Evolutionary conservation across 305 asterid species (phyloP), one percentile per base, ranked within the genome.

Genomic region (Nicotiana rustica): DNA sequence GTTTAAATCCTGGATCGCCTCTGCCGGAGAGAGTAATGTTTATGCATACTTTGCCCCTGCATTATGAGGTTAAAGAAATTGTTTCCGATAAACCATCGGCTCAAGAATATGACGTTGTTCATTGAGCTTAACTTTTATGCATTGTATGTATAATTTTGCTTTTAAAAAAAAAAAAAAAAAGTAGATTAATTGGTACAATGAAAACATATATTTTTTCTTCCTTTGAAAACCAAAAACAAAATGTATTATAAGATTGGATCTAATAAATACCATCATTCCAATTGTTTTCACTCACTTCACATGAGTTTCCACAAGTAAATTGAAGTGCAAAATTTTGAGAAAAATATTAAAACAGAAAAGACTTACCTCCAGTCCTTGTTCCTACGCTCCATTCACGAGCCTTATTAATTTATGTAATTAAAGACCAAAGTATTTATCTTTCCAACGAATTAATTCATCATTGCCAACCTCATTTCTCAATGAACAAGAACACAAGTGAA

Each of bases 401-500:
- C 62, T 47, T 6, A 19, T 73, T 73, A 73, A 73, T 21, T 13
- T 73, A n/a, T 73, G 41, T 73, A 73, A 47, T 21, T 49, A 12
- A 38, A 75, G 8, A 49, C 18, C 15, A 25, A 49, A 0, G 7
- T 6, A 3, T 71, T 73, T 49, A 38, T 14, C 15, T 14, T 25
- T 10, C 79, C 44, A 15, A 49, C 25, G 64, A 49, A 75, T 75
- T 47, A 71, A 75, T 52, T 19, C 55, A 67, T 35, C 49, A 33
- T 15, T 15, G 19, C 14, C 0, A 18, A 66, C 1, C 73, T 47
- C 61, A 71, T 21, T 71, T 71, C 38, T 71, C 13, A 59, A 71
- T 47, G 33, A 59, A 59, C 82, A 56, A 78, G 57, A 78, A 21
- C 78, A 19, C 38, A 44, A 78, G 82, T 33, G 70, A 78, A 33